Percentiles rank a stretch among this genome's conserved stretches.
phyloP scores from a whole-genome alignment of 139 green algal species.

The Micromonas pusilla region DNA sequence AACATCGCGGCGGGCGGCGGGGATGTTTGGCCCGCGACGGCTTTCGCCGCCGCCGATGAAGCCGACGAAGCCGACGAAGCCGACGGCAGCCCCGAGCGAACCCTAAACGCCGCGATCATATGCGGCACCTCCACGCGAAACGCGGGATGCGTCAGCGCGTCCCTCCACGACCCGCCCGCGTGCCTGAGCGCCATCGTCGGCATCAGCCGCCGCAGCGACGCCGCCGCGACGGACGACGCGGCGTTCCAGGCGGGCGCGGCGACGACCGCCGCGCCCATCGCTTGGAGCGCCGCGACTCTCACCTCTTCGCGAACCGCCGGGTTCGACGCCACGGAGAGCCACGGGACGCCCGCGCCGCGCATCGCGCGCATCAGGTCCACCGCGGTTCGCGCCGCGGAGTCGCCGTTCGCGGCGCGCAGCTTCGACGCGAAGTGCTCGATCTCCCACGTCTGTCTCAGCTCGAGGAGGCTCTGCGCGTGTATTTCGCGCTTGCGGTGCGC shows the following conservation, averaged over 20 bases:
- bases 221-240: background rate
- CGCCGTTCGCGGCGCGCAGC: background rate
- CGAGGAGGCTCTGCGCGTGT: too few relatives aligned
- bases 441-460: too few relatives aligned
- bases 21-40: background rate
- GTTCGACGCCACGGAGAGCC: background rate
- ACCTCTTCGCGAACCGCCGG: background rate
- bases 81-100: background rate
- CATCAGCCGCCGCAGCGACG: background rate
- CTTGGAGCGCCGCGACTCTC: background rate
- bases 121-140: too few relatives aligned
- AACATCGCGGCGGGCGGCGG: too few relatives aligned
- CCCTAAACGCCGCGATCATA: too few relatives aligned
- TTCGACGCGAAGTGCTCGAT: background rate
- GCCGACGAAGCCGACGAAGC: background rate
- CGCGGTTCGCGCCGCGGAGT: background rate
- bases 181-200: background rate
- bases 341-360: background rate
- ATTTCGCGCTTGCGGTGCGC: too few relatives aligned
- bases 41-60: background rate
- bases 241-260: background rate
- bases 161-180: background rate
- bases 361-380: background rate
- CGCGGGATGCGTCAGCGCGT: background rate
- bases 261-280: background rate